Percentiles rank a stretch among this genome's conserved stretches.
phyloP scores from a whole-genome alignment of 225 moss, liverwort and hornwort genomes.

The Physcomitrium patens region DNA sequence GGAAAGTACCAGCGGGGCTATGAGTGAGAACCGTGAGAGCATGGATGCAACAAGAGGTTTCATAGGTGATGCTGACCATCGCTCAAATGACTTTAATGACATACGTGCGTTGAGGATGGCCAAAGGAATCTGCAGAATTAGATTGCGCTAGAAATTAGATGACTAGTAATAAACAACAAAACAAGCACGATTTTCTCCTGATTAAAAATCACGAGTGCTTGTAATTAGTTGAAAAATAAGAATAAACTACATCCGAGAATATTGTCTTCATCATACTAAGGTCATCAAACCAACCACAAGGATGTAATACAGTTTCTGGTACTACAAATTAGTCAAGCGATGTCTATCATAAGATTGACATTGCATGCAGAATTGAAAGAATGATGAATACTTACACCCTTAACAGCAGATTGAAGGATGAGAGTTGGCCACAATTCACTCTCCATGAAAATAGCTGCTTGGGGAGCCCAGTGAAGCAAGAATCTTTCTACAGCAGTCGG shows the following conservation, averaged over 20 bases:
- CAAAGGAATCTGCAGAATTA: constrained; percentile 64
- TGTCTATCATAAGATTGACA: background rate
- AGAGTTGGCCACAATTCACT: constrained; percentile 97
- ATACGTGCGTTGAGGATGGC: constrained; percentile 90
- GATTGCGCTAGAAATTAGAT: constrained; percentile 12
- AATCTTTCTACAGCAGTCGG: constrained; percentile 77
- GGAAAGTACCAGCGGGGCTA: constrained; percentile 72
- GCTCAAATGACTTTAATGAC: constrained; percentile 74
- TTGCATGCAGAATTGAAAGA: constrained; percentile 13
- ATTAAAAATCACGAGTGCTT: constrained; percentile 8
- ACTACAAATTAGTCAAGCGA: background rate
- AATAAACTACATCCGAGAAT: background rate
- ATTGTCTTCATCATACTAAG: background rate
- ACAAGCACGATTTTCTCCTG: background rate
- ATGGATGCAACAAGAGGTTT: constrained; percentile 62
- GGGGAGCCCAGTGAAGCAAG: constrained; percentile 79
- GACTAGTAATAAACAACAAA: constrained; percentile 1
- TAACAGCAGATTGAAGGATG: constrained; percentile 64
- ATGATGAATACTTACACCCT: constrained; percentile 54
- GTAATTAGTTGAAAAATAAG: constrained; percentile 5
- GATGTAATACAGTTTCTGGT: constrained; percentile 11
- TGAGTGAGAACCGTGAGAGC: constrained; percentile 72
- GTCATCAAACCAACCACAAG: constrained; percentile 7
- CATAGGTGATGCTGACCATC: constrained; percentile 69
- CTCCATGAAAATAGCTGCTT: constrained; percentile 87